Percentiles rank a stretch among this genome's conserved stretches.
phyloP scores from a whole-genome alignment of 192 early-diverging fungal genomes.

The Rhizophagus prolifer region DNA sequence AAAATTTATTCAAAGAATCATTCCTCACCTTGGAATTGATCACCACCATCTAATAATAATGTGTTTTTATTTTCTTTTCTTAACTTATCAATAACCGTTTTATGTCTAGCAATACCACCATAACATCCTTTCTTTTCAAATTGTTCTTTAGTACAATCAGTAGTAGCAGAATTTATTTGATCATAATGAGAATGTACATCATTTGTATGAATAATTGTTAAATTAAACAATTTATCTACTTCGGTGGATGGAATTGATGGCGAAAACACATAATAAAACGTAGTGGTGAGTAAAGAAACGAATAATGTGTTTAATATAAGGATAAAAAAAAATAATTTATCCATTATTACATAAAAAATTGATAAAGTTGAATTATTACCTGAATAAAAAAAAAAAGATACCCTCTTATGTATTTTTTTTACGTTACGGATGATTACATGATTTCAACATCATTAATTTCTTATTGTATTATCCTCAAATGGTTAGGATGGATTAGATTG shows the following conservation, averaged over 20 bases:
- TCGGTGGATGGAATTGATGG: background rate
- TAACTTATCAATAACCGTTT: constrained; percentile 54
- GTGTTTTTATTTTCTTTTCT: constrained; percentile 49
- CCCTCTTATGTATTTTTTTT: too few species aligned
- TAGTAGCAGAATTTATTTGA: constrained; percentile 37
- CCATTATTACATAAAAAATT: background rate
- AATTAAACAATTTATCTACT: constrained; percentile 34
- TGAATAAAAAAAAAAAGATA: too few species aligned
- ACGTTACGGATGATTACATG: too few species aligned
- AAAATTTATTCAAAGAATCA: background rate
- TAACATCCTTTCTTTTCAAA: constrained; percentile 36
- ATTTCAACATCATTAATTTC: too few species aligned
- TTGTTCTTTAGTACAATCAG: constrained; percentile 36
- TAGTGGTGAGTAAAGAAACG: background rate
- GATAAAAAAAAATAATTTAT: background rate
- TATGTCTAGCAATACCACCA: constrained; percentile 66
- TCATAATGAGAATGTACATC: constrained; percentile 42
- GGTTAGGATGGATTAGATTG: too few species aligned
- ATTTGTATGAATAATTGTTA: constrained; percentile 48
- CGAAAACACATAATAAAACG: background rate
- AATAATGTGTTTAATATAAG: background rate
- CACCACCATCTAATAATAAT: constrained; percentile 75
- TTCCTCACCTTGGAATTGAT: constrained; percentile 47
- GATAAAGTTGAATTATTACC: too few species aligned
- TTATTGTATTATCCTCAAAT: too few species aligned